Percentiles rank a stretch among this genome's conserved stretches.
Evolutionary conservation across 768 basidiomycete genomes (phyloP).

Genomic region (Trametes sanguinea): DNA sequence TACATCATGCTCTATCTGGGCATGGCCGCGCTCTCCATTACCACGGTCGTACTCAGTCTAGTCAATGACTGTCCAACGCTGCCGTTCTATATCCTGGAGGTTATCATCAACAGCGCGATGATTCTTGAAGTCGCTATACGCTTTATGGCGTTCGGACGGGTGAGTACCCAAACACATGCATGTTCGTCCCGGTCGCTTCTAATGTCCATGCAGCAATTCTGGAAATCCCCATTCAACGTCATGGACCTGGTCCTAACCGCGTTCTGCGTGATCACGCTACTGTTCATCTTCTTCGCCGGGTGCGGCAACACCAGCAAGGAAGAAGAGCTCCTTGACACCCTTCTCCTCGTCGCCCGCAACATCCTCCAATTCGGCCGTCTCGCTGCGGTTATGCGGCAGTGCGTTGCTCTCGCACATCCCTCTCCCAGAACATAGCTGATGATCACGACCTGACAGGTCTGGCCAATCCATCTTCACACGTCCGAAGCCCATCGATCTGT

Average conservation of each 20-base stretch:
- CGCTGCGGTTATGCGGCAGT: constrained; percentile 94
- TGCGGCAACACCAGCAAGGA: constrained; percentile 83
- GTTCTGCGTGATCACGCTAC: constrained; percentile 87
- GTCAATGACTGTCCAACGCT: constrained; percentile 82
- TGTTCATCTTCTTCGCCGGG: constrained; percentile 86
- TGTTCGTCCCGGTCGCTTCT: not conserved
- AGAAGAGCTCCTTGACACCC: constrained; percentile 91
- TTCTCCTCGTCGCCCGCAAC: constrained; percentile 90
- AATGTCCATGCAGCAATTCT: constrained; percentile 74
- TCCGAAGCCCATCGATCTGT: constrained; percentile 85
- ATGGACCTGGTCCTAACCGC: constrained; percentile 85
- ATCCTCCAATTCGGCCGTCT: constrained; percentile 90
- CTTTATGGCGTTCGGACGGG: constrained; percentile 90
- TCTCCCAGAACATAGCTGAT: constrained; percentile 3
- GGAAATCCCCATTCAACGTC: constrained; percentile 91
- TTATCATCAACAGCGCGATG: constrained; percentile 89
- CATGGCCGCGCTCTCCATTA: constrained; percentile 85
- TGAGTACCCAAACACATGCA: constrained; percentile 42
- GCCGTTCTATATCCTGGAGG: constrained; percentile 87
- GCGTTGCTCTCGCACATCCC: constrained; percentile 35
- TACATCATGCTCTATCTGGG: constrained; percentile 88
- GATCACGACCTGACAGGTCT: constrained; percentile 49
- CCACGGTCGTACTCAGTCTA: constrained; percentile 83
- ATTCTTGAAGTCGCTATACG: constrained; percentile 91
- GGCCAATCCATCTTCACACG: constrained; percentile 87